Base-by-base conservation (phyloP, 2,329 filamentous ascomycete species). In the Epichloe gansuensis region DNA sequence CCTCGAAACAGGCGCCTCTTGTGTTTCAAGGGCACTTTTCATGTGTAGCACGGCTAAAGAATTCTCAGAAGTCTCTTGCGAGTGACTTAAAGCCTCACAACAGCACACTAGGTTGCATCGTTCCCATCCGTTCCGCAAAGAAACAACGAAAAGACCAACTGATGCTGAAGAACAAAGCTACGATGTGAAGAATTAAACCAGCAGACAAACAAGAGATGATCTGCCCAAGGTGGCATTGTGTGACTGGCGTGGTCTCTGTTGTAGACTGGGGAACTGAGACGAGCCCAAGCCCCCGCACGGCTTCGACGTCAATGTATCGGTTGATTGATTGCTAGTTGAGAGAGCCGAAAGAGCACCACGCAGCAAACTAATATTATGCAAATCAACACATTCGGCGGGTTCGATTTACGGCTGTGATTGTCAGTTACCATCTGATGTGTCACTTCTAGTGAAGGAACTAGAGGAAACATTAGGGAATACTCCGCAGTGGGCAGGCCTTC, bases 271-370 rank as follows among this genome's bases (percentile, higher is more conserved):
- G 17, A 49, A n/a, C 21, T 15, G 31, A 17, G 23, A 25, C 21
- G 13, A 23, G 36, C 12, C 15, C 31, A 17, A 31, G 41, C 21
- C 41, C 27, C 31, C 41, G 43, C 17, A 52, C 47, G 54, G 49
- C 31, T 47, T 51, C 5, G 49, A 57, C 27, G 53, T 41, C 12
- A 13, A 50, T 45, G 31, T n/a, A 40, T 50, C 45, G 27, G 41
- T 45, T 9, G 34, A 39, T 45, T 50, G 31, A 44, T 9, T 23
- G 31, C 21, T 31, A 52, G 47, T 35, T 41, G 51, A 47, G 39
- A 49, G 31, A 31, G 31, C 31, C 31, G 31, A 11, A 31, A 31
- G n/a, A 17, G 42, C 47, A 35, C 17, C 25, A 50, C 46, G 42
- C 38, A 44, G 23, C 41, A 40, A 31, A n/a, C n/a, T 15, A 25